Evolutionary conservation across 371 early-diverging fungal genomes (phyloP).

Genomic region (Mucor piriformis): DNA sequence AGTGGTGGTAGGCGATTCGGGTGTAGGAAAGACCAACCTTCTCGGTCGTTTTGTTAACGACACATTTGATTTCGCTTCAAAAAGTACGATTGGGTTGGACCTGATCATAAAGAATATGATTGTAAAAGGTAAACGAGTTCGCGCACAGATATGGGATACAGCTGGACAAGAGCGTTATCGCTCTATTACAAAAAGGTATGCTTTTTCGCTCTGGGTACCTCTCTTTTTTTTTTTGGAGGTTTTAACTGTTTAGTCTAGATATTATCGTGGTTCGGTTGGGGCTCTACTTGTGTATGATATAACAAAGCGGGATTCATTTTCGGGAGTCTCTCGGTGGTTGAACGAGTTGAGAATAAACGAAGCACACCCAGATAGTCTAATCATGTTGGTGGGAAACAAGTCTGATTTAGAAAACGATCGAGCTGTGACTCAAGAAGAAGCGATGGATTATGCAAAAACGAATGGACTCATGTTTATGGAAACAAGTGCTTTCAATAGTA

Average conservation of each 20-base stretch:
- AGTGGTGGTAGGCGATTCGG: constrained; percentile 43
- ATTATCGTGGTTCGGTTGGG: constrained; percentile 40
- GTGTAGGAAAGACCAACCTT: constrained; percentile 50
- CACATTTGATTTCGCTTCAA: constrained; percentile 93
- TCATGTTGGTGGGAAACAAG: constrained; percentile 98
- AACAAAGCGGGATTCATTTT: constrained; percentile 58
- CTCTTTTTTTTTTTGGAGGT: too few species aligned
- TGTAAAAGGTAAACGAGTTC: constrained; percentile 29
- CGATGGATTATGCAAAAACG: constrained; percentile 75
- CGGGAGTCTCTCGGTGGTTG: constrained; percentile 65
- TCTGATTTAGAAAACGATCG: constrained; percentile 83
- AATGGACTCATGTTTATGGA: constrained; percentile 86
- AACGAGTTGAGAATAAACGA: constrained; percentile 83
- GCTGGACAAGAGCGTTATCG: constrained; percentile 75
- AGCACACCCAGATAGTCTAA: constrained; percentile 85
- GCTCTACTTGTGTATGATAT: constrained; percentile 37
- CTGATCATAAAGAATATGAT: constrained; percentile 60
- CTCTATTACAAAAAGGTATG: constrained; percentile 60
- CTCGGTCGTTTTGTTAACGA: constrained; percentile 73
- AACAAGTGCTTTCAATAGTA: constrained; percentile 86
- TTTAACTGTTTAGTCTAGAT: constrained; percentile 20
- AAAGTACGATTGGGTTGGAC: constrained; percentile 98
- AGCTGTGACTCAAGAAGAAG: constrained; percentile 79
- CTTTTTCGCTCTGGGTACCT: background rate
- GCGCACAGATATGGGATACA: constrained; percentile 87